These are phyloP conservation scores for Leccinum huronense DNA, from an alignment of 1,284 basidiomycete genomes.

Conservation along the genomic window DNA sequence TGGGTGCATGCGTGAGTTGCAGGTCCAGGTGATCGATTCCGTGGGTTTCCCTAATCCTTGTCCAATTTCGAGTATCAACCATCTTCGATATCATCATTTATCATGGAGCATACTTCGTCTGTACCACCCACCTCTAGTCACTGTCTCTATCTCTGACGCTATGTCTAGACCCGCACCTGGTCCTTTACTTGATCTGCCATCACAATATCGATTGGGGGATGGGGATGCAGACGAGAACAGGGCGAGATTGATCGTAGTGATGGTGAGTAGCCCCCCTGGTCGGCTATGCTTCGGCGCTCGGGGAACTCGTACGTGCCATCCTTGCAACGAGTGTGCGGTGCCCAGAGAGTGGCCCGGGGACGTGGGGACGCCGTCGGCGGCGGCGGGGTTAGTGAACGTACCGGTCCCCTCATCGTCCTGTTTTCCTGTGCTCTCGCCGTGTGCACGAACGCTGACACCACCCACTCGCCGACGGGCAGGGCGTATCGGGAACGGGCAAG, in stretches of 20 bases:
- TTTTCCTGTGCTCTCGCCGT: neutral
- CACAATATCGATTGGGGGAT: neutral
- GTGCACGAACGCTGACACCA: neutral
- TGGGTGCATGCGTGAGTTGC: neutral
- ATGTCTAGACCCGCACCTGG: neutral
- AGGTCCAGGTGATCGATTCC: no score
- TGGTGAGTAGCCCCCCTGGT: slow-evolving; percentile 38
- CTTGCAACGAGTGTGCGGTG: no score
- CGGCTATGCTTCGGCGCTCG: neutral
- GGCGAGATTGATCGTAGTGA: slow-evolving; percentile 42
- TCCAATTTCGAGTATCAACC: neutral
- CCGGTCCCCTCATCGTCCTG: neutral
- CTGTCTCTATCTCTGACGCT: neutral
- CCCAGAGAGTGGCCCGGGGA: no score
- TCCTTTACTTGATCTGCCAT: neutral
- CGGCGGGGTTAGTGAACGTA: no score
- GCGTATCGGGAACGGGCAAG: slow-evolving; percentile 84
- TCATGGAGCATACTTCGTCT: neutral
- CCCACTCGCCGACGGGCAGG: slow-evolving; percentile 39
- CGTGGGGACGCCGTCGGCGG: no score
- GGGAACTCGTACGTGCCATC: neutral
- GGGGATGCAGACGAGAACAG: neutral
- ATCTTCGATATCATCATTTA: neutral
- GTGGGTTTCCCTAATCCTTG: no score
- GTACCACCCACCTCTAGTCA: neutral